A percentile compares a stretch with the other conserved stretches of the same genome.
These are phyloP conservation scores for Ampelomyces quisqualis DNA, from an alignment of 2,329 filamentous ascomycete species.

Conservation along the genomic window DNA sequence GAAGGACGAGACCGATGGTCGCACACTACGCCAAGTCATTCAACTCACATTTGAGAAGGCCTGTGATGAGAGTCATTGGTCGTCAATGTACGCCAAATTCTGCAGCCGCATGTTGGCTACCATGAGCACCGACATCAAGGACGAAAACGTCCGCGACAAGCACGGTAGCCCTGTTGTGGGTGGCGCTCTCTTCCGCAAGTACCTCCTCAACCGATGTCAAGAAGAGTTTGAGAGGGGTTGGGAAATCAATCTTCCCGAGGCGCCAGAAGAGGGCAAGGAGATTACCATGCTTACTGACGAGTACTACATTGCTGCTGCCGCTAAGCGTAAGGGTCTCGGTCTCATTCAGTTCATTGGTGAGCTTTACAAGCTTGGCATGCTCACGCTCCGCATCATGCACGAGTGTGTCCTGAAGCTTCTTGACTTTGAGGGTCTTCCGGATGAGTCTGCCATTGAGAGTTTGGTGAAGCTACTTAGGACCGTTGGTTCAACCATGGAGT, in stretches of 20 bases:
- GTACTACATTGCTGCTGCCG: constrained; percentile 90
- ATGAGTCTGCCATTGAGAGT: constrained; percentile 95
- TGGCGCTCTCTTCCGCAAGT: constrained; percentile 95
- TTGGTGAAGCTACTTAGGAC: constrained; percentile 90
- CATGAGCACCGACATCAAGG: constrained; percentile 80
- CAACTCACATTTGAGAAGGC: constrained; percentile 99
- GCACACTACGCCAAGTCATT: constrained; percentile 94
- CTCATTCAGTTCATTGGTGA: constrained; percentile 99
- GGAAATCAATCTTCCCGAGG: constrained; percentile 80
- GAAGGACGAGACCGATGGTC: constrained; percentile 90
- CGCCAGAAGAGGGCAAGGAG: constrained; percentile 79
- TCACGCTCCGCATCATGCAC: constrained; percentile 99
- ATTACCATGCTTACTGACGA: constrained; percentile 88
- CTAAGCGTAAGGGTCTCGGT: constrained; percentile 95
- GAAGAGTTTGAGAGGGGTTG: constrained; percentile 98
- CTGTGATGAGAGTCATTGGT: constrained; percentile 97
- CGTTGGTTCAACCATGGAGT: constrained; percentile 84
- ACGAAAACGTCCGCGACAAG: constrained; percentile 93
- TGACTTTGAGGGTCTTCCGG: constrained; percentile 88
- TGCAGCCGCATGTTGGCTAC: constrained; percentile 94
- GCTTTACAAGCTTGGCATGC: constrained; percentile 97
- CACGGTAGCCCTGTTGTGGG: constrained; percentile 83
- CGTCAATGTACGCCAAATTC: constrained; percentile 98
- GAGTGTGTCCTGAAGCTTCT: constrained; percentile 97
- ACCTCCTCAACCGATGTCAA: constrained; percentile 96